Percentiles rank a stretch among this genome's conserved stretches.
Evolutionary conservation across 2,329 filamentous ascomycete species (phyloP).

Genomic region (Arthroderma uncinatum): DNA sequence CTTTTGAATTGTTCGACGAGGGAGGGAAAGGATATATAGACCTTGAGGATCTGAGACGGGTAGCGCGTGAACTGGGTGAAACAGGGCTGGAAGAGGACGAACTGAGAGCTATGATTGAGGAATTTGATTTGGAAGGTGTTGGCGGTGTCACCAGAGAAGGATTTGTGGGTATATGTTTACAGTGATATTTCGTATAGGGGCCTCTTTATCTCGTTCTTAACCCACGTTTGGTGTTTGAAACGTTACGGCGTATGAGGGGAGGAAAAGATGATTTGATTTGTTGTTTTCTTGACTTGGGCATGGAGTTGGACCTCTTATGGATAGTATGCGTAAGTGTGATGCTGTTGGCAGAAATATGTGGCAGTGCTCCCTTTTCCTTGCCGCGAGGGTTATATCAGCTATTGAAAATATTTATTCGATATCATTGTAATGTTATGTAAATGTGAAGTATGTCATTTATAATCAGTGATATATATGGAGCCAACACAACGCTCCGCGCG

Average conservation of each 20-base stretch:
- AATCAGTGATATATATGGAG: neutral
- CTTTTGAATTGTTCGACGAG: conserved; percentile 87
- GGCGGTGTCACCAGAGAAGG: conserved; percentile 58
- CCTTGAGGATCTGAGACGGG: conserved; percentile 72
- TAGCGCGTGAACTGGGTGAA: conserved; percentile 85
- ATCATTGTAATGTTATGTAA: neutral
- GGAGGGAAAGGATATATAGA: conserved; percentile 87
- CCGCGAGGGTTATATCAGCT: neutral
- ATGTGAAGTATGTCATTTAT: neutral
- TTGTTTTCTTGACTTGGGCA: neutral
- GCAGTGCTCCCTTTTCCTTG: neutral
- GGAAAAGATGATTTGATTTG: neutral
- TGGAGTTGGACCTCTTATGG: neutral
- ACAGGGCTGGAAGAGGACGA: conserved; percentile 80
- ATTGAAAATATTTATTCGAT: neutral
- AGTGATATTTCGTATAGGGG: conserved; percentile 25
- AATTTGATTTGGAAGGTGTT: conserved; percentile 91
- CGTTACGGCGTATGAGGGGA: neutral
- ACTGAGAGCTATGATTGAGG: conserved; percentile 89
- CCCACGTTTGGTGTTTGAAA: neutral
- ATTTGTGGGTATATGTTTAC: conserved; percentile 56
- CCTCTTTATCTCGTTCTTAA: neutral
- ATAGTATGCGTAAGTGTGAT: neutral
- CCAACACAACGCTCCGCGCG: neutral
- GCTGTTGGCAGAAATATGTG: neutral